Evolutionary conservation across 768 basidiomycete species (phyloP).

Genomic region (Lactifluus volemus): DNA sequence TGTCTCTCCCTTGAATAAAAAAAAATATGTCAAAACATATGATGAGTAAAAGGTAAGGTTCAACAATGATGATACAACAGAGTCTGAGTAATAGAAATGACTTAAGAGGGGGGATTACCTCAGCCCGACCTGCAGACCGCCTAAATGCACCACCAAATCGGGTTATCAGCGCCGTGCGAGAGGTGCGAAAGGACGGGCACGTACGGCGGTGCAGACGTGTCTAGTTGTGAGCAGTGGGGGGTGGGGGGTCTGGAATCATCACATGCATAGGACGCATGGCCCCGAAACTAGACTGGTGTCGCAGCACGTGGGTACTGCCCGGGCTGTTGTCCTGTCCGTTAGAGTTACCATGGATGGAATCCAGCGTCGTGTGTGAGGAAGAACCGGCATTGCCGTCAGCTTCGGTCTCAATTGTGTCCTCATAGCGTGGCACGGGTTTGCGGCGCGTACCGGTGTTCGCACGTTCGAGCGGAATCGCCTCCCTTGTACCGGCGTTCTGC

Average conservation of each 20-base stretch:
- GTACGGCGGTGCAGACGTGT: neutral
- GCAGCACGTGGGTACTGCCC: conserved; percentile 15
- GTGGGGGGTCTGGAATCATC: conserved; percentile 26
- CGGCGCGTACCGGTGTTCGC: conserved; percentile 8
- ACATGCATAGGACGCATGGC: conserved; percentile 24
- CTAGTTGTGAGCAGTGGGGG: neutral
- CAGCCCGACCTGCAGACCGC: conserved; percentile 19
- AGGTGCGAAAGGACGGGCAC: neutral
- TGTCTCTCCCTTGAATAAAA: neutral
- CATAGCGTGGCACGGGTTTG: conserved; percentile 20
- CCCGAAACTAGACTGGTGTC: conserved; percentile 28
- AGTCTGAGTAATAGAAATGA: neutral
- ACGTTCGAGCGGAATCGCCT: conserved; percentile 14
- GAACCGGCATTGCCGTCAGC: neutral
- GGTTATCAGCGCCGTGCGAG: neutral
- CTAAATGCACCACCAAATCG: neutral
- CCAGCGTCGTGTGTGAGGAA: conserved; percentile 22
- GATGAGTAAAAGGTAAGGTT: neutral
- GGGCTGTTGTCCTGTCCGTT: conserved; percentile 2
- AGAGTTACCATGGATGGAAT: conserved; percentile 3
- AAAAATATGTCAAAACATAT: neutral
- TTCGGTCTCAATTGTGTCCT: neutral
- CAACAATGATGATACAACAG: neutral
- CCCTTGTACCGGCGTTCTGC: neutral
- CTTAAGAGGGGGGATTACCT: neutral